Conservation (phyloP, 2,329 filamentous ascomycete genomes). For the Spiromastix sp. region DNA sequence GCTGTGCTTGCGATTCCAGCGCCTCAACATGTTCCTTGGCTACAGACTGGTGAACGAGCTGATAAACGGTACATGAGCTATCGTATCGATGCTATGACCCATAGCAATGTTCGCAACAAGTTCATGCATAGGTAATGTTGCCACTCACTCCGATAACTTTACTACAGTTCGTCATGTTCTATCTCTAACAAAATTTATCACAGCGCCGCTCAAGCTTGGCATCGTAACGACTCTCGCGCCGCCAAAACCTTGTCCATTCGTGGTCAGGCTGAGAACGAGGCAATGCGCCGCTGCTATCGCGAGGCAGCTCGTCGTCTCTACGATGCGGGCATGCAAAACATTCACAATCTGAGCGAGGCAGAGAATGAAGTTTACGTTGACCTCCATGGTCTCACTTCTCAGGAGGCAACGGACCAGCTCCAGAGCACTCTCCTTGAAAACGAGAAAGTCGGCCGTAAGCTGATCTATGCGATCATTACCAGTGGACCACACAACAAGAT, state of each 20-base stretch:
- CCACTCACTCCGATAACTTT: constrained; percentile 5
- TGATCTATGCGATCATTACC: constrained; percentile 91
- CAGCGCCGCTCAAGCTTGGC: constrained; percentile 95
- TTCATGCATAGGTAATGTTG: constrained; percentile 74
- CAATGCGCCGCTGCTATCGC: constrained; percentile 94
- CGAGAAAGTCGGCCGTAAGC: constrained; percentile 53
- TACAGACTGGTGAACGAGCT: constrained; percentile 81
- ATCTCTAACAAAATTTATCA: constrained; percentile 4
- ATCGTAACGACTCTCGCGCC: constrained; percentile 89
- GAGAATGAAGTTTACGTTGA: constrained; percentile 79
- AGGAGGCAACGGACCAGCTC: constrained; percentile 91
- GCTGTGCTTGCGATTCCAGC: constrained; percentile 74
- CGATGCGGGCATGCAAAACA: constrained; percentile 88
- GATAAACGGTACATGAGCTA: constrained; percentile 95
- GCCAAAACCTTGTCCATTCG: constrained; percentile 90
- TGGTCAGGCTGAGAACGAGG: constrained; percentile 90
- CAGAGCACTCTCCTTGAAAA: constrained; percentile 82
- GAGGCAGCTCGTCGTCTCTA: constrained; percentile 88
- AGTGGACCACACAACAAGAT: constrained; percentile 98
- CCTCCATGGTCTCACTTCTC: constrained; percentile 93
- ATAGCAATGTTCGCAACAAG: constrained; percentile 91
- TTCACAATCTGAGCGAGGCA: constrained; percentile 41
- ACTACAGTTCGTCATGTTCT: constrained; percentile 1
- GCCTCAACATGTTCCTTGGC: constrained; percentile 90
- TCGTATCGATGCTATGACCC: constrained; percentile 90